phyloP scores from a whole-genome alignment of 192 early-diverging fungal species.

The Backusella tarrabulga region DNA sequence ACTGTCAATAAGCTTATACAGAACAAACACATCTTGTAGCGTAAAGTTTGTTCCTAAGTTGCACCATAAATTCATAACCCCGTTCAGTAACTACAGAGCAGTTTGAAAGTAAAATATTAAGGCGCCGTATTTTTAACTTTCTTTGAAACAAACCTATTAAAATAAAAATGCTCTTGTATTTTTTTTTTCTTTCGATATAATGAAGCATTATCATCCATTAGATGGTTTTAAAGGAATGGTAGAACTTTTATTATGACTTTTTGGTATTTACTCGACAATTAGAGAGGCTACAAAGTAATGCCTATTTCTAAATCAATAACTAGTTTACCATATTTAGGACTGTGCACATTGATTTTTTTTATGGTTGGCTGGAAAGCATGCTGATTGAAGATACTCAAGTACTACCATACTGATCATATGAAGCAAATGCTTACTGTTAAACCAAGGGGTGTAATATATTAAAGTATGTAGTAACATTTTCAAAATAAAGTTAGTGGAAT shows the following conservation, averaged over 20 bases:
- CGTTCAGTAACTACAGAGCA: too few relatives aligned
- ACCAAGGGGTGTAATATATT: not conserved
- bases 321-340: not conserved
- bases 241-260: not conserved
- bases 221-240: too few relatives aligned
- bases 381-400: not conserved
- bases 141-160: not conserved
- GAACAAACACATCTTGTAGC: too few relatives aligned
- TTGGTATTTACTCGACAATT: not conserved
- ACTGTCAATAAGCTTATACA: too few relatives aligned
- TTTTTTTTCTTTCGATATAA: not conserved
- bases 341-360: not conserved
- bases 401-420: not conserved
- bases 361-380: not conserved
- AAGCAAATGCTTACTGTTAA: not conserved
- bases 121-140: not conserved
- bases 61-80: too few relatives aligned
- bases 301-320: not conserved
- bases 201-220: too few relatives aligned
- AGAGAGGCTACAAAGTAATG: not conserved
- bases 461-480: not conserved
- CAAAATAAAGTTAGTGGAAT: not conserved
- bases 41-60: too few relatives aligned
- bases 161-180: not conserved
- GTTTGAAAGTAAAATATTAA: too few relatives aligned